Evolutionary conservation across 441 rosid genomes (phyloP), one percentile per base, ranked within the genome.

Genomic region (Biscutella laevigata): DNA sequence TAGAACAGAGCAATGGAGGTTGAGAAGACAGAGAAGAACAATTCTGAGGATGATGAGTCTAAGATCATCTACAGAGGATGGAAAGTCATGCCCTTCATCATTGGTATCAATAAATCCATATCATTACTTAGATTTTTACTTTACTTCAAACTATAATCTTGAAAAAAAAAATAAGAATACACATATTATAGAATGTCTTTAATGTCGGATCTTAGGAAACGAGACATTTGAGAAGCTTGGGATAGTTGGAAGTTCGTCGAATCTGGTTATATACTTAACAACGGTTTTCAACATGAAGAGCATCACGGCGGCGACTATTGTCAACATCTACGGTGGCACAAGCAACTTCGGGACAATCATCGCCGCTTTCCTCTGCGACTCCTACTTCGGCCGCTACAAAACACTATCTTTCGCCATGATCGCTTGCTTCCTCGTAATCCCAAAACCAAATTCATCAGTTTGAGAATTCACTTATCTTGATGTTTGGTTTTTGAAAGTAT

Each of bases 201-300:
- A 22, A n/a, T 17, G 15, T 21, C 29, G 21, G n/a, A n/a, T n/a
- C n/a, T 8, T 72, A 84, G 94, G 94, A 52, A 84, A 84, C 38
- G 94, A 84, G 69, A 73, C 78, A 25, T 84, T 84, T 64, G 94
- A 81, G 67, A 84, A 77, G 71, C 71, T 84, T 22, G 94, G 94
- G 9, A 71, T 83, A n/a, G 73, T 75, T 25, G 94, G 94, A 0
- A 74, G 86, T 11, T 55, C 68, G 7, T 52, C 78, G 37, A 84
- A 81, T 58, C 72, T 84, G 6, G 55, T 84, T 61, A 52, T 84
- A 4, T 84, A 84, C 67, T 72, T 84, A 38, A 79, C 94, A 1
- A 69, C 78, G 4, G 77, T 76, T 17, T 84, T 79, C 78, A 79
- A 81, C 75, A 62, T 84, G 80, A 66, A 76, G 34, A 84, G 77